These are phyloP conservation scores for Sclerotiophoma versabilis DNA, from an alignment of 2,329 filamentous ascomycete genomes.

Conservation along the genomic window DNA sequence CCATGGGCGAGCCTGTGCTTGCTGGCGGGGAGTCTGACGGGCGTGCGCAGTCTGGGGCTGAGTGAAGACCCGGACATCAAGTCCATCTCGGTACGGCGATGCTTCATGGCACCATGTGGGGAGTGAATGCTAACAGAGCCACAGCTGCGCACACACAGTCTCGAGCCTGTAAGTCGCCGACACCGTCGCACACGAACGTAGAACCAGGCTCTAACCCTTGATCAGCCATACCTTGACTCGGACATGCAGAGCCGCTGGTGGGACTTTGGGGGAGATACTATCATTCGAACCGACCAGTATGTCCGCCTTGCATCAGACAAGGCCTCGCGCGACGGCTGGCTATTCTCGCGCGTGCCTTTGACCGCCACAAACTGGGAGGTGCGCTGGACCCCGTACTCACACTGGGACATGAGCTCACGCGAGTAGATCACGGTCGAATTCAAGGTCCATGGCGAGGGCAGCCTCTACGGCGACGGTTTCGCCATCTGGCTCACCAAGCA, in stretches of 20 bases:
- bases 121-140: slow-evolving; percentile 28
- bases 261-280: slow-evolving; percentile 95
- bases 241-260: slow-evolving; percentile 99
- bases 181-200: background rate
- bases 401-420: slow-evolving; percentile 32
- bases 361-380: slow-evolving; percentile 98
- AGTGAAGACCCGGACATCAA: slow-evolving; percentile 61
- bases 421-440: slow-evolving; percentile 86
- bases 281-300: slow-evolving; percentile 80
- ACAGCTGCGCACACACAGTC: slow-evolving; percentile 85
- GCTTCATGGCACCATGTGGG: slow-evolving; percentile 10
- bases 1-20: slow-evolving; percentile 48
- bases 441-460: slow-evolving; percentile 86
- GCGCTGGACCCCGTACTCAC: slow-evolving; percentile 9
- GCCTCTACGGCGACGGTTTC: slow-evolving; percentile 94
- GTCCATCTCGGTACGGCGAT: slow-evolving; percentile 67
- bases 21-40: slow-evolving; percentile 46
- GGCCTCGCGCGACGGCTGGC: slow-evolving; percentile 88
- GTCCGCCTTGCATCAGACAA: slow-evolving; percentile 91
- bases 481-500: slow-evolving; percentile 98
- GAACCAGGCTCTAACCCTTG: slow-evolving; percentile 21
- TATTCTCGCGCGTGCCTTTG: slow-evolving; percentile 91
- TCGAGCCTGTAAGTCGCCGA: slow-evolving; percentile 72
- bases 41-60: slow-evolving; percentile 40
- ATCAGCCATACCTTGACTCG: slow-evolving; percentile 91